These are phyloP conservation scores for Hippophae gyantsensis DNA, from an alignment of 306 rosid species.

Conservation along the genomic window DNA sequence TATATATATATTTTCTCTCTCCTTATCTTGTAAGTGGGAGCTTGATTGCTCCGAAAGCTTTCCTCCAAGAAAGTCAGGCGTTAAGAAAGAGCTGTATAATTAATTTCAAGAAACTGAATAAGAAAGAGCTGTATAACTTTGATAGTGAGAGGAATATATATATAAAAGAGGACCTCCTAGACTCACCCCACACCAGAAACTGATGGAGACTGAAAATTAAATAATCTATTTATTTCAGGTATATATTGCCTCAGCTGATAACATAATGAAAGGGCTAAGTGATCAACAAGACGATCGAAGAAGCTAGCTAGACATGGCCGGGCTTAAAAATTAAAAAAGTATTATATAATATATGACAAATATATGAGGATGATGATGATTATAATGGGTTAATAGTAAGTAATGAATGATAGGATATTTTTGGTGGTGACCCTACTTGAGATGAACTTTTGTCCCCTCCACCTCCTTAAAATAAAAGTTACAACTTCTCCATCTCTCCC, in stretches of 20 bases:
- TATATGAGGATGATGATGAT: no score
- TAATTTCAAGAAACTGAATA: conserved; percentile 15
- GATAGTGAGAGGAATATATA: conserved; percentile 20
- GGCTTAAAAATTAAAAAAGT: no score
- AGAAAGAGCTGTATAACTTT: conserved; percentile 3
- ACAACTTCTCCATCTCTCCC: no score
- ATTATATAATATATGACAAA: no score
- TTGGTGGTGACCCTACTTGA: no score
- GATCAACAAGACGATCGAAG: conserved; percentile 9
- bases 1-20: neutral
- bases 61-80: conserved; percentile 51
- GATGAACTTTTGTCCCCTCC: no score
- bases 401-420: no score
- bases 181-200: conserved; percentile 57
- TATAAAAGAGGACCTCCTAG: conserved; percentile 1
- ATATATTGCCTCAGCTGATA: conserved; percentile 16
- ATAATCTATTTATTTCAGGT: conserved; percentile 8
- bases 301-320: no score
- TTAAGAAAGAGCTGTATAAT: conserved; percentile 28
- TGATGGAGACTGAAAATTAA: conserved; percentile 44
- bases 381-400: no score
- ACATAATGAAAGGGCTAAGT: neutral
- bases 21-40: conserved; percentile 52
- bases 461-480: no score
- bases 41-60: conserved; percentile 84